phyloP scores from a whole-genome alignment of 805 yeast species.

The Candida sakaeoensis region DNA sequence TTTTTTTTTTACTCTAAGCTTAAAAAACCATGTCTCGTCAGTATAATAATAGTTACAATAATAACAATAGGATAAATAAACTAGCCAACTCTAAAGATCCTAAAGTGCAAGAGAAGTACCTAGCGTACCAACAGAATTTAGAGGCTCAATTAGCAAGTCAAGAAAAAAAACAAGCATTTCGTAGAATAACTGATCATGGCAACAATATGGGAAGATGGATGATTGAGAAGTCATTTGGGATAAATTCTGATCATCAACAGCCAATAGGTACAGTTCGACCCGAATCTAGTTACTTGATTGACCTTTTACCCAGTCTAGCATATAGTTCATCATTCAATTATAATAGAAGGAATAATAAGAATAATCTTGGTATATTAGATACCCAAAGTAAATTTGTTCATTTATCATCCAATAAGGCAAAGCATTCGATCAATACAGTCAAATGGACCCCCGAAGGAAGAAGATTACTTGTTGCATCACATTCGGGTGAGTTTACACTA shows the following conservation, averaged over 20 bases:
- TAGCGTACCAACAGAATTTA: conserved; percentile 29
- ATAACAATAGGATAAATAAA: background rate
- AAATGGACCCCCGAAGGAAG: conserved; percentile 97
- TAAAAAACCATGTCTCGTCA: background rate
- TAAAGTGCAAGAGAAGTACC: conserved; percentile 16
- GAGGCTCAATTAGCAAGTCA: conserved; percentile 45
- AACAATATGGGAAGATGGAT: conserved; percentile 66
- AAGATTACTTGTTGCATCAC: conserved; percentile 81
- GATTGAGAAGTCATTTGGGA: conserved; percentile 42
- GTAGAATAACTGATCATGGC: conserved; percentile 78
- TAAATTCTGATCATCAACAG: conserved; percentile 27
- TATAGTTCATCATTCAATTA: conserved; percentile 37
- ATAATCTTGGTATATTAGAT: conserved; percentile 52
- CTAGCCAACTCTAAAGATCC: conserved; percentile 7
- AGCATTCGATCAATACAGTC: conserved; percentile 86
- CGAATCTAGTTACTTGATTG: conserved; percentile 61
- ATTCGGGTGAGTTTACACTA: conserved; percentile 91
- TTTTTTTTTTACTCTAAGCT: background rate
- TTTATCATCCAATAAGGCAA: conserved; percentile 83
- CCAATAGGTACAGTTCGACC: conserved; percentile 59
- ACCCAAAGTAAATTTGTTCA: conserved; percentile 81
- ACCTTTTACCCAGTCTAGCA: conserved; percentile 63
- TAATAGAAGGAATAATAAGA: conserved; percentile 19
- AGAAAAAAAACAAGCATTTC: conserved; percentile 49
- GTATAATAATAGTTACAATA: background rate